phyloP scores from a whole-genome alignment of 768 basidiomycete genomes.

The Rhodotorula taiwanensis region DNA sequence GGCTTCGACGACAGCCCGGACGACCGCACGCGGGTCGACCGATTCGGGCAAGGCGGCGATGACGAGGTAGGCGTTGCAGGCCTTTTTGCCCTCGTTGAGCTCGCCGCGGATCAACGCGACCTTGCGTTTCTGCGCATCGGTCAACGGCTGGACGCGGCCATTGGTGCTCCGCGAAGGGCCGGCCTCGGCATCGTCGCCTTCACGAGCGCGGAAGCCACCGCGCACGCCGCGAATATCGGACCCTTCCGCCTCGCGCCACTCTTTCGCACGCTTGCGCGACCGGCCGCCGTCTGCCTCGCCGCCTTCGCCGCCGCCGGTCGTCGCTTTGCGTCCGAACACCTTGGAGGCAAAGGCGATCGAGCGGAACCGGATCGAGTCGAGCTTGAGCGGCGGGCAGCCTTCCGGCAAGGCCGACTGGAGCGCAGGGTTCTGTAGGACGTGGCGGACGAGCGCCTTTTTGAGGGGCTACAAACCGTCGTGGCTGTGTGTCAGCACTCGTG shows the following conservation, averaged over 20 bases:
- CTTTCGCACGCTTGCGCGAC: slow-evolving; percentile 45
- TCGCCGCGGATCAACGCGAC: slow-evolving; percentile 91
- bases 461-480: no score
- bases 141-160: slow-evolving; percentile 56
- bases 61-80: slow-evolving; percentile 82
- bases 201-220: slow-evolving; percentile 31
- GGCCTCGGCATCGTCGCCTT: slow-evolving; percentile 17
- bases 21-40: slow-evolving; percentile 37
- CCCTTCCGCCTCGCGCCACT: slow-evolving; percentile 48
- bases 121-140: slow-evolving; percentile 78
- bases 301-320: slow-evolving; percentile 45
- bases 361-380: slow-evolving; percentile 89
- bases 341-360: slow-evolving; percentile 84
- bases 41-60: slow-evolving; percentile 47
- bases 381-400: slow-evolving; percentile 53
- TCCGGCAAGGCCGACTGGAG: slow-evolving; percentile 51
- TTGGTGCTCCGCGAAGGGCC: background rate
- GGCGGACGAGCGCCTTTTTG: slow-evolving; percentile 67
- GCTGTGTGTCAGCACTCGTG: no score
- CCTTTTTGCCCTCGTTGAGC: slow-evolving; percentile 68
- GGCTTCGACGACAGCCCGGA: slow-evolving; percentile 50
- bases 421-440: slow-evolving; percentile 57
- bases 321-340: slow-evolving; percentile 48
- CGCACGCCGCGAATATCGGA: slow-evolving; percentile 31
- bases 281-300: slow-evolving; percentile 46